Percentiles rank a stretch among this genome's conserved stretches.
These are phyloP conservation scores for Paxillus involutus DNA, from an alignment of 768 basidiomycete genomes.

Conservation along the genomic window DNA sequence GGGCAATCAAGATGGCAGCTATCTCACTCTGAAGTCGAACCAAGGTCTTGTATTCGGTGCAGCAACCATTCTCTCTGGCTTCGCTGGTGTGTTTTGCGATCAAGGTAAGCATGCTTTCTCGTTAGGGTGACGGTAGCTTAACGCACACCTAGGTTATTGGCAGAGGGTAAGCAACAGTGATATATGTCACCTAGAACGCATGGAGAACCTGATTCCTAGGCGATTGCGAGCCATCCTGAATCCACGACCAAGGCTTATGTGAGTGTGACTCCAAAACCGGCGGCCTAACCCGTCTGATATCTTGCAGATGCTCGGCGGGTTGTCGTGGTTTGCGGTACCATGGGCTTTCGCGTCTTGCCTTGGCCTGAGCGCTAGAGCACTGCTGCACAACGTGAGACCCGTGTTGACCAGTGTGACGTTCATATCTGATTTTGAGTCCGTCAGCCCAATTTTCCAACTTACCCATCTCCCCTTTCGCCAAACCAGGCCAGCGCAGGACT, in stretches of 20 bases:
- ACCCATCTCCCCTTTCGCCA: slow-evolving; percentile 41
- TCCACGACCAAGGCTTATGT: slow-evolving; percentile 54
- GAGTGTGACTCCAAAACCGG: slow-evolving; percentile 7
- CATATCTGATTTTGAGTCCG: background rate
- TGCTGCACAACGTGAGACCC: slow-evolving; percentile 29
- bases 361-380: slow-evolving; percentile 42
- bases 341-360: slow-evolving; percentile 50
- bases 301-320: slow-evolving; percentile 51
- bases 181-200: background rate
- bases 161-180: slow-evolving; percentile 37
- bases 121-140: background rate
- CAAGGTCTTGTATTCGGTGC: slow-evolving; percentile 44
- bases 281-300: background rate
- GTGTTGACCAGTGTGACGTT: background rate
- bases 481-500: slow-evolving; percentile 43
- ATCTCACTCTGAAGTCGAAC: slow-evolving; percentile 56
- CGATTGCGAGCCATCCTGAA: slow-evolving; percentile 50
- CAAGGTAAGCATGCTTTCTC: slow-evolving; percentile 34
- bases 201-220: slow-evolving; percentile 24
- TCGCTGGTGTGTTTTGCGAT: slow-evolving; percentile 50
- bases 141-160: slow-evolving; percentile 44
- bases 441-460: slow-evolving; percentile 55
- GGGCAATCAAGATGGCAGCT: slow-evolving; percentile 52
- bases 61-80: slow-evolving; percentile 39
- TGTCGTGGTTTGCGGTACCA: slow-evolving; percentile 59